Base-by-base conservation (phyloP, 2,329 filamentous ascomycete genomes). In the Cryoendolithus antarcticus region DNA sequence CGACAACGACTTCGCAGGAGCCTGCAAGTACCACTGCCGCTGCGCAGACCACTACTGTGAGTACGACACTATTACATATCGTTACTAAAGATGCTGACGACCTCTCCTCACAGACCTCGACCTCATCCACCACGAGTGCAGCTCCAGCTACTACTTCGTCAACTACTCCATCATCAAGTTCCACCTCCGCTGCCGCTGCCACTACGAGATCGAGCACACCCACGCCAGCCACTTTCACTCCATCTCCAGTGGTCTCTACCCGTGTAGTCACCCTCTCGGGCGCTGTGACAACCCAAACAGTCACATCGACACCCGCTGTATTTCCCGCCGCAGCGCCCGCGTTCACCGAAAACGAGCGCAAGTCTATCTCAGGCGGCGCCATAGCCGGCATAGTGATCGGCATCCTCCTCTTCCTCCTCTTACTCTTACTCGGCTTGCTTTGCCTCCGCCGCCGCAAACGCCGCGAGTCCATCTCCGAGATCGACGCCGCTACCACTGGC, bases 351-450 rank as follows among this genome's bases (percentile, higher is more conserved):
- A 51, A 29, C 31, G 40, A 42, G 42, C 48, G 10, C 43, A 53
- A 12, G 10, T 31, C 38, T 9, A 43, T 58, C 1, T 64, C 64
- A 28, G 55, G 55, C 19, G 65, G 63, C 6, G 62, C 59, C n/a
- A 67, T 69, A 32, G 66, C 61, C 10, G 67, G 65, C 24, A 60
- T 62, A 35, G 66, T 67, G 11, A 55, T 67, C 29, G 67, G 64
- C 12, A 59, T 60, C 9, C 35, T 67, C 5, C 55, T 51, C 21
- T 56, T 55, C 6, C 30, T 66, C 10, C 61, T 58, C 24, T 51
- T 61, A 7, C 40, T 66, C 4, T 50, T 60, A 13, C 55, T 59
- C 7, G 59, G 47, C 4, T 46, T 60, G 1, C 46, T 68, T 28
- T 59, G 68, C 9, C 46, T 66, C 24, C 57, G 64, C 34, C 57